Evolutionary conservation across 768 basidiomycete genomes (phyloP).

Genomic region (Grammothele lineata): DNA sequence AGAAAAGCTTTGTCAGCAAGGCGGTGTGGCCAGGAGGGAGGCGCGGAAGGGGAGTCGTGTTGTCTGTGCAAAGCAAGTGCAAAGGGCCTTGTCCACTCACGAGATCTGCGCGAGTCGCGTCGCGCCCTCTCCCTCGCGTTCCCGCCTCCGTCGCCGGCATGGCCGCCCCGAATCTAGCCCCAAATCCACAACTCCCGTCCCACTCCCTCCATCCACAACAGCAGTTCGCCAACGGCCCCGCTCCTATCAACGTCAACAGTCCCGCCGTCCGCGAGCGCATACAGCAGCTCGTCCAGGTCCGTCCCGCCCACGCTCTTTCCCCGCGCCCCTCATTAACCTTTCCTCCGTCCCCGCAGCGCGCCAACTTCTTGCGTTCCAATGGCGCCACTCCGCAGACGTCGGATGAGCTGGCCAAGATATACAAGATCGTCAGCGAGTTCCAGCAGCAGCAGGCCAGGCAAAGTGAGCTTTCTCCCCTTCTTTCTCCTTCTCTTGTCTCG

Average conservation of each 20-base stretch:
- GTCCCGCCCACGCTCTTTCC: not conserved
- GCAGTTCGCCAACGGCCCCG: no score
- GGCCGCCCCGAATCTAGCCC: slow-evolving; percentile 24
- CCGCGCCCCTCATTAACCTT: not conserved
- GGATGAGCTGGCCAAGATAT: slow-evolving; percentile 39
- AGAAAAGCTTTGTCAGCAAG: slow-evolving; percentile 4
- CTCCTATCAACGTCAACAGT: slow-evolving; percentile 2
- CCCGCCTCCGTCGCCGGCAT: slow-evolving; percentile 15
- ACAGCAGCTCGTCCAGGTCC: slow-evolving; percentile 25
- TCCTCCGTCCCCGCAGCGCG: slow-evolving; percentile 31
- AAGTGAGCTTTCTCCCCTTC: slow-evolving; percentile 10
- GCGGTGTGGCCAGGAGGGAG: slow-evolving; percentile 13
- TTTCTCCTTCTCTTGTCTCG: not conserved
- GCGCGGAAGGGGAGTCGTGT: no score
- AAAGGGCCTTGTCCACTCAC: slow-evolving; percentile 24
- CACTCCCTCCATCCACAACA: slow-evolving; percentile 15
- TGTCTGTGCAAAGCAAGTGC: no score
- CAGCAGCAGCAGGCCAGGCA: slow-evolving; percentile 27
- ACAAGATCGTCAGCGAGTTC: slow-evolving; percentile 33
- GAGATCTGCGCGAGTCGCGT: slow-evolving; percentile 27
- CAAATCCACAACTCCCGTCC: slow-evolving; percentile 11
- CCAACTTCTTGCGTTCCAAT: slow-evolving; percentile 36
- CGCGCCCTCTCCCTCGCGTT: slow-evolving; percentile 13
- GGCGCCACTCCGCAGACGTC: slow-evolving; percentile 44
- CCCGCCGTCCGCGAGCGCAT: slow-evolving; percentile 19